Evolutionary conservation across 2,329 filamentous ascomycete genomes (phyloP).

Genomic region (Aspergillus chevalieri): DNA sequence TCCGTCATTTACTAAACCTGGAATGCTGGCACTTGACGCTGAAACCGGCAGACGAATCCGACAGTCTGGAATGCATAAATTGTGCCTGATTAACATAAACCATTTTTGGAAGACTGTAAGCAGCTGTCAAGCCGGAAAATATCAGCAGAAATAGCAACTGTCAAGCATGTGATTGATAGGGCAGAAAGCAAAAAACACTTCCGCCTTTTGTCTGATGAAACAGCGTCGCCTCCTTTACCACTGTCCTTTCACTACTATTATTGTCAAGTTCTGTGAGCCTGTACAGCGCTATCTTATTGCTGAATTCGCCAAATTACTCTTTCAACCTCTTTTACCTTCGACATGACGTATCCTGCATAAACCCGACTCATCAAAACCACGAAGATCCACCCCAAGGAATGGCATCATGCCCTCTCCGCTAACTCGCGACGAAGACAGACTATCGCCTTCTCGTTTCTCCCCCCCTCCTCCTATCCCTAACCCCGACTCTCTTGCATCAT

Average conservation of each 20-base stretch:
- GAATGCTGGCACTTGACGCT: too few species aligned
- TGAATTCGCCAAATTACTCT: neutral
- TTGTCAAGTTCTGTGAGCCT: too few species aligned
- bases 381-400: constrained; percentile 13
- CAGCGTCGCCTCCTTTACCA: neutral
- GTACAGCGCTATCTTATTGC: too few species aligned
- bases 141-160: too few species aligned
- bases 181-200: constrained; percentile 11
- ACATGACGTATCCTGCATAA: constrained; percentile 27
- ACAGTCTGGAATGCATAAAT: too few species aligned
- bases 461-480: neutral
- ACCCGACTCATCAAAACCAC: neutral
- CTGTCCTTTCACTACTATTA: neutral
- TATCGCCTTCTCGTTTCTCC: too few species aligned
- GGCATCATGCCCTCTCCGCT: constrained; percentile 29
- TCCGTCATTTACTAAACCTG: too few species aligned
- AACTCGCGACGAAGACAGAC: constrained; percentile 14
- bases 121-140: too few species aligned
- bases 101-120: too few species aligned
- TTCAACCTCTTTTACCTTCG: constrained; percentile 8
- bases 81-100: too few species aligned
- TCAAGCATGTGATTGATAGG: constrained; percentile 12
- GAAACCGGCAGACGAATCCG: too few species aligned
- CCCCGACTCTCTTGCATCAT: constrained; percentile 6
- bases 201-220: constrained; percentile 10